Evolutionary conservation across 495 filamentous ascomycete species (phyloP), one percentile per base, ranked within the genome.

Genomic region (Penicillium atrosanguineum): DNA sequence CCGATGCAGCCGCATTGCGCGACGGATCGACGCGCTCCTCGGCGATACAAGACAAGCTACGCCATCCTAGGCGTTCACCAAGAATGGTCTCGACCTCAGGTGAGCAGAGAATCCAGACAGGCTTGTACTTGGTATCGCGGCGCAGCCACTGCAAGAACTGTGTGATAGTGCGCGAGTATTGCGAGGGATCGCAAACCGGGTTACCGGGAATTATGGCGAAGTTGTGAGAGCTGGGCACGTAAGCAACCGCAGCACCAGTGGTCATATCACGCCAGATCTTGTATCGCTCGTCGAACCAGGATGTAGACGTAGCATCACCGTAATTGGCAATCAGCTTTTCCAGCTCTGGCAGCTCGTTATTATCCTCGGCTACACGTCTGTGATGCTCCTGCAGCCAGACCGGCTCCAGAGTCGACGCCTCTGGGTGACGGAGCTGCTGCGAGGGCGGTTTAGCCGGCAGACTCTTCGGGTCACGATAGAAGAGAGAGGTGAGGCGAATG

Each of bases 311-410:
- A 15, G 90, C 88, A 65, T 94, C 90, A 44, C 90, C 90, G 55
- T 95, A 95, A 69, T 94, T 95, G 54, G 87, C 88, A 62, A 94
- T 85, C 43, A 94, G 81, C 54, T 93, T 85, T 61, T 89, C 88
- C 20, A 95, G 64, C 6, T 87, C 77, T 44, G 89, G 90, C 25
- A 88, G 73, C 46, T 85, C 78, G 2, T 77, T 74, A 38, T 69
- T 60, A 29, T 71, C 75, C 34, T 55, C 62, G 48, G 63, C 78
- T 57, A 73, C 41, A 4, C 69, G 69, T 12, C 61, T 53, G 36
- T 56, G 64, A 29, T 64, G 63, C 42, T 81, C 77, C 3, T 61
- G 60, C 23, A 71, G 69, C 85, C 85, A 87, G 8, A 79, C 73
- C 1, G 83, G 76, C 64, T 89, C 68, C 51, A 89, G 73, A 6